These are phyloP conservation scores for Boeremia exigua DNA, from an alignment of 2,329 filamentous ascomycete genomes.

Conservation along the genomic window DNA sequence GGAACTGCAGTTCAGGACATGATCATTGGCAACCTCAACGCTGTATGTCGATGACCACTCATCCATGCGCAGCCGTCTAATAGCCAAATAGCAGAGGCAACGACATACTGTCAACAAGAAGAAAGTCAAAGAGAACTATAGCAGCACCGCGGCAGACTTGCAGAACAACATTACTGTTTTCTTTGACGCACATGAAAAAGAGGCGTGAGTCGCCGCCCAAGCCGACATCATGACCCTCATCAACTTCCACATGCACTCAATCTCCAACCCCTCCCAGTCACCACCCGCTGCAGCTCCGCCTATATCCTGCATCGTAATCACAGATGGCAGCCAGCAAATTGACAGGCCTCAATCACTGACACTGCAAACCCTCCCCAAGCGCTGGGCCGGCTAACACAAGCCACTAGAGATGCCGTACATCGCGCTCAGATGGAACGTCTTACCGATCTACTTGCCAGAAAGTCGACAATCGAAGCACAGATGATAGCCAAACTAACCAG, in stretches of 20 bases:
- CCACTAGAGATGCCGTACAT: slow-evolving; percentile 29
- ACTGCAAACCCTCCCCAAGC: background rate
- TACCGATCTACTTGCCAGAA: slow-evolving; percentile 28
- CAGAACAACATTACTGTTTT: slow-evolving; percentile 27
- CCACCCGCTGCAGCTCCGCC: too few species aligned
- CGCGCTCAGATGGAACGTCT: slow-evolving; percentile 33
- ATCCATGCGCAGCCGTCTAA: background rate
- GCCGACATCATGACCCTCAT: too few species aligned
- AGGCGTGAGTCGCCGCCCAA: slow-evolving; percentile 32
- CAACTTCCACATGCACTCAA: background rate
- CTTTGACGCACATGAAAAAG: slow-evolving; percentile 34
- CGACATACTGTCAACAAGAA: slow-evolving; percentile 29
- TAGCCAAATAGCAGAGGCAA: slow-evolving; percentile 33
- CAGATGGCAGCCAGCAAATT: too few species aligned
- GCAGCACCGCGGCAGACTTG: slow-evolving; percentile 7
- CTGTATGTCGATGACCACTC: slow-evolving; percentile 25
- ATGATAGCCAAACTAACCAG: slow-evolving; percentile 27
- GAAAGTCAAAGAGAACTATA: slow-evolving; percentile 30
- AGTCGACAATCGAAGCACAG: slow-evolving; percentile 32
- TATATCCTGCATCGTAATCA: background rate
- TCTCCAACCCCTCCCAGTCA: background rate
- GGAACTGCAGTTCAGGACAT: slow-evolving; percentile 22
- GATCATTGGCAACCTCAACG: slow-evolving; percentile 28
- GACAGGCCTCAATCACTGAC: background rate
- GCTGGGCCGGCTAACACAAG: background rate